A percentile compares a stretch with the other conserved stretches of the same genome.
Evolutionary conservation across 805 yeast species (phyloP).

Genomic region (Priceomyces haplophilus): DNA sequence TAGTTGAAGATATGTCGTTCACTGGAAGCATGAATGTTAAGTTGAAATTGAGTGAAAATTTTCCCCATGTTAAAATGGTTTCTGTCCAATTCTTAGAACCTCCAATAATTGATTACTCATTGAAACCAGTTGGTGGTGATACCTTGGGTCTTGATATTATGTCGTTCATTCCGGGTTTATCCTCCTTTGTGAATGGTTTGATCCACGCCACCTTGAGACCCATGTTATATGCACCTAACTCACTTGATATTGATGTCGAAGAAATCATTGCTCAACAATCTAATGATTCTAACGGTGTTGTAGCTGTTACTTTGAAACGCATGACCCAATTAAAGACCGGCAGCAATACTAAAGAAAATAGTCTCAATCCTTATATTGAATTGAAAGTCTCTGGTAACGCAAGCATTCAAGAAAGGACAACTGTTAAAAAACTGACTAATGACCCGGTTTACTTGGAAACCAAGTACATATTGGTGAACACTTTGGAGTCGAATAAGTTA

Average conservation of each 20-base stretch:
- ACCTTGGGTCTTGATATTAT: constrained; percentile 82
- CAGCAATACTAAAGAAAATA: constrained; percentile 34
- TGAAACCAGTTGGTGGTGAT: constrained; percentile 88
- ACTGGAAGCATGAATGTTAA: constrained; percentile 67
- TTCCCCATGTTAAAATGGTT: constrained; percentile 77
- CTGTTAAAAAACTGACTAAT: constrained; percentile 52
- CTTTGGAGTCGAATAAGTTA: constrained; percentile 53
- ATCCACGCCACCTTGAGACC: constrained; percentile 72
- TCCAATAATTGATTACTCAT: constrained; percentile 71
- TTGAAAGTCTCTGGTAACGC: constrained; percentile 37
- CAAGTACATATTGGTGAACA: constrained; percentile 54
- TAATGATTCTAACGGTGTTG: constrained; percentile 67
- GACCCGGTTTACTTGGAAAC: constrained; percentile 69
- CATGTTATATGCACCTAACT: constrained; percentile 79
- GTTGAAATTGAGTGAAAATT: constrained; percentile 56
- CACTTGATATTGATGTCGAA: constrained; percentile 70
- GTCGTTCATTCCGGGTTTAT: constrained; percentile 79
- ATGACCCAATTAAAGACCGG: constrained; percentile 48
- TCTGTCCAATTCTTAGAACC: constrained; percentile 73
- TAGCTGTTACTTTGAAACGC: constrained; percentile 59
- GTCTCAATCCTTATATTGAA: constrained; percentile 56
- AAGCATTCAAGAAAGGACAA: constrained; percentile 50
- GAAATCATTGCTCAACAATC: constrained; percentile 61
- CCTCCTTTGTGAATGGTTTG: constrained; percentile 65
- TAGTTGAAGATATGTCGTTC: constrained; percentile 78